These are phyloP conservation scores for Colletotrichum sp. DNA, from an alignment of 2,329 filamentous ascomycete species.

Conservation along the genomic window DNA sequence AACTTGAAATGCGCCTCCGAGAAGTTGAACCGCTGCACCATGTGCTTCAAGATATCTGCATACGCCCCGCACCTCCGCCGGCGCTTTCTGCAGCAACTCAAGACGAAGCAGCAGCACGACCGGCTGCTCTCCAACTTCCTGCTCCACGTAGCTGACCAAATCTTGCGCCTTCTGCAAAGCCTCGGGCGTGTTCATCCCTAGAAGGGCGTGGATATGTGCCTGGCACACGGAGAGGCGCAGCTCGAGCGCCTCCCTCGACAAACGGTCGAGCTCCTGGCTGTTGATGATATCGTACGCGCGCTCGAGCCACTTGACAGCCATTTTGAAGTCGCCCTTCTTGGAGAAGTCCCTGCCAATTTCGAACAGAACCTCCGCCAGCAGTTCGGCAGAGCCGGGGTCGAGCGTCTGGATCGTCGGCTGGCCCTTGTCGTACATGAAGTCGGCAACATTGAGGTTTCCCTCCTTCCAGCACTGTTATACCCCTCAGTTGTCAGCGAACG, in stretches of 20 bases:
- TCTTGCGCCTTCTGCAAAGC: constrained; percentile 57
- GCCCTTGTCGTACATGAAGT: constrained; percentile 75
- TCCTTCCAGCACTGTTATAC: constrained; percentile 73
- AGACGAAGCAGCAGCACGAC: constrained; percentile 72
- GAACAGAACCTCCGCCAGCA: constrained; percentile 70
- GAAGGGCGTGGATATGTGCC: constrained; percentile 59
- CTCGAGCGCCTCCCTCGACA: constrained; percentile 66
- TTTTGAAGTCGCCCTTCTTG: constrained; percentile 52
- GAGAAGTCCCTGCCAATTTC: constrained; percentile 72
- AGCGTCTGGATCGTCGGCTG: constrained; percentile 41
- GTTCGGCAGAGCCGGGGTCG: constrained; percentile 60
- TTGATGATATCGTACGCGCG: constrained; percentile 67
- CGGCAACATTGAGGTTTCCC: constrained; percentile 74
- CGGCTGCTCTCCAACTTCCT: constrained; percentile 67
- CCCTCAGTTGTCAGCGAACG: background rate
- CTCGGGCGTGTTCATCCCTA: constrained; percentile 51
- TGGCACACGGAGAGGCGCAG: constrained; percentile 72
- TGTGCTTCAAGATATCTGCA: constrained; percentile 59
- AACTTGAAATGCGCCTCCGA: constrained; percentile 69
- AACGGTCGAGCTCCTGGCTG: constrained; percentile 55
- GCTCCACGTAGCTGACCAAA: constrained; percentile 65
- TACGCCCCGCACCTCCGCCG: constrained; percentile 49
- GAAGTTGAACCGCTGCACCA: constrained; percentile 65
- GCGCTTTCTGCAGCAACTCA: constrained; percentile 62
- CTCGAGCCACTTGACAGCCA: constrained; percentile 76